Conservation (phyloP, 139 green algal species). For the Chlorella sp. region DNA sequence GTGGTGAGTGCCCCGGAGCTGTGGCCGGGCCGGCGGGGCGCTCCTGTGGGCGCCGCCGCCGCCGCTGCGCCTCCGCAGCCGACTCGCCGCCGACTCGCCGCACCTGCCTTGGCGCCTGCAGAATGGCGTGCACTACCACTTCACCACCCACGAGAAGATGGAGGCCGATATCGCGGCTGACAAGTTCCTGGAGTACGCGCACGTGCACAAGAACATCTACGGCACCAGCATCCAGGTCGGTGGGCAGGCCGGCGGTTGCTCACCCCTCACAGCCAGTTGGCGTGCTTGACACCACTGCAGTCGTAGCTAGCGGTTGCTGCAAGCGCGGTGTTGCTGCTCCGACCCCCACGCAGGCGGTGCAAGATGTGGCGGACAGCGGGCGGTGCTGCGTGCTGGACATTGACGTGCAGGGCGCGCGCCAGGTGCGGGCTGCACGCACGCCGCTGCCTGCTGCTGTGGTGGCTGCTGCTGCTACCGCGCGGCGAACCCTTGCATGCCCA, state of each 20-base stretch:
- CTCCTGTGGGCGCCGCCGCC: background rate
- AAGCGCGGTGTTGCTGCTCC: too few relatives aligned
- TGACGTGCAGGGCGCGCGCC: conserved; percentile 77
- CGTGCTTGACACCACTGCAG: too few relatives aligned
- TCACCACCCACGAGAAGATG: conserved; percentile 75
- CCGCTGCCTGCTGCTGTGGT: background rate
- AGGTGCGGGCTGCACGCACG: conserved; percentile 6
- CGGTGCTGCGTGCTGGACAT: conserved; percentile 85
- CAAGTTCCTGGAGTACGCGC: conserved; percentile 84
- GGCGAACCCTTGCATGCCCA: background rate
- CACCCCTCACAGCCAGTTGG: too few relatives aligned
- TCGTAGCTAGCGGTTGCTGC: too few relatives aligned
- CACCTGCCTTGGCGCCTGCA: background rate
- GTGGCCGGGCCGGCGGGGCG: background rate
- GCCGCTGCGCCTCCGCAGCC: background rate
- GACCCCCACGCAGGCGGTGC: conserved; percentile 59
- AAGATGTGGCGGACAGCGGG: conserved; percentile 61
- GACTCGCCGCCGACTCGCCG: background rate
- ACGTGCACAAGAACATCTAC: conserved; percentile 91
- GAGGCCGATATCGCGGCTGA: conserved; percentile 69
- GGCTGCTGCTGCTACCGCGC: background rate
- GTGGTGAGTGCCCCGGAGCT: conserved; percentile 32
- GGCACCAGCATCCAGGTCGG: conserved; percentile 63
- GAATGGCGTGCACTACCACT: conserved; percentile 87
- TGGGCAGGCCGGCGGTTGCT: conserved; percentile 2